Base-by-base conservation (phyloP, 495 filamentous ascomycete genomes). In the Podospora bellae-mahoneyi region DNA sequence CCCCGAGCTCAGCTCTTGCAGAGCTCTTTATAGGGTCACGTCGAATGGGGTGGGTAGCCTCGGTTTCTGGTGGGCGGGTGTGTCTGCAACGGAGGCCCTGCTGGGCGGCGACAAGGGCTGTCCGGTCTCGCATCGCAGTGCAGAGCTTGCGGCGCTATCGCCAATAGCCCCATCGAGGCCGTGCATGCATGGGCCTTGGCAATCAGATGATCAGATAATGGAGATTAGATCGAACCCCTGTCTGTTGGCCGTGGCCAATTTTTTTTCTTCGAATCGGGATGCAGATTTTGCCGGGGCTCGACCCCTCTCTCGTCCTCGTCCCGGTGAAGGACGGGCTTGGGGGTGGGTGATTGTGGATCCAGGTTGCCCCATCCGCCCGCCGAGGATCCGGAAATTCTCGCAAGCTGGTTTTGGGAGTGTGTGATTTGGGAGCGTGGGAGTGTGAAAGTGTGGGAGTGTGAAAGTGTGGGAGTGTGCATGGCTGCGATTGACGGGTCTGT, bases 161-260 rank as follows among this genome's bases (percentile, higher is more conserved):
- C 39, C 39, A 48, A 48, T 48, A 48, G 39, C 39, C 13, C 39
- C 39, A 13, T 48, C 39, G 39, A 48, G 39, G 39, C 39, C 39
- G 39, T 48, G 39, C 39, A 48, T 48, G 39, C 39, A 48, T 5
- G 5, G 13, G 13, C 39, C 39, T 48, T 48, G 70, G 69, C 69
- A 56, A 72, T 72, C 70, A 7, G 69, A 68, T 70, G 62, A 73
- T 73, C 71, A 30, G 71, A 73, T 70, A 68, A 73, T 28, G 16
- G 30, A 57, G 57, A 34, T 61, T 66, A 53, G 66, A 54, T 39
- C 27, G 53, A 23, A 19, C 26, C 55, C 53, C 23, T 54, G 34
- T 13, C 44, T 3, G 48, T 10, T 32, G 62, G 3, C 3, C 9
- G 39, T 48, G 39, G 39, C 39, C 39, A 48, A 48, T 3, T n/a